Conservation (phyloP, 140 eudicot species). For the Senecio squalidus region DNA sequence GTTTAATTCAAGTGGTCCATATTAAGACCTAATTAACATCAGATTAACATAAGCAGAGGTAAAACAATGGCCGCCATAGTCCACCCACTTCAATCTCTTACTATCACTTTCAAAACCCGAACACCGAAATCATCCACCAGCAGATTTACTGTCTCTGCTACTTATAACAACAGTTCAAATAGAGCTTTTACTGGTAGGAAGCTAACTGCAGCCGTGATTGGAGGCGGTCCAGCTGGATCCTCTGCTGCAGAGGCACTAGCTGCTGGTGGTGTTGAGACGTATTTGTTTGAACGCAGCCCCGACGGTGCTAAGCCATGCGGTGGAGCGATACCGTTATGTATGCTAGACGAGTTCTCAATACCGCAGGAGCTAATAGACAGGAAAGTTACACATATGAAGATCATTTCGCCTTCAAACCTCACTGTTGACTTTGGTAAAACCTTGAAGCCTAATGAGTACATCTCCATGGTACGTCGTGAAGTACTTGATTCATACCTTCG, state of each 20-base stretch:
- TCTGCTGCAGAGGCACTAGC: conserved; percentile 87
- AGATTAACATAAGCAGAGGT: not conserved
- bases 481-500: conserved; percentile 81
- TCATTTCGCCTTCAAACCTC: conserved; percentile 83
- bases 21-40: conserved; percentile 1
- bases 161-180: conserved; percentile 17
- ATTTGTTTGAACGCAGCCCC: conserved; percentile 72
- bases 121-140: not conserved
- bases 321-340: conserved; percentile 91
- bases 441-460: conserved; percentile 57
- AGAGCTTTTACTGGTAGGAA: conserved; percentile 33
- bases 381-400: conserved; percentile 75
- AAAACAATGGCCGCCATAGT: conserved; percentile 42
- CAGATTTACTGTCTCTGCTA: conserved; percentile 21
- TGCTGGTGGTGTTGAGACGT: conserved; percentile 74
- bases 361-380: conserved; percentile 74
- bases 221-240: conserved; percentile 94
- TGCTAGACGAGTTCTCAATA: conserved; percentile 85
- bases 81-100: conserved; percentile 39
- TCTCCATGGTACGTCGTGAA: conserved; percentile 91
- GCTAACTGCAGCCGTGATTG: conserved; percentile 76
- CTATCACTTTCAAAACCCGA: conserved; percentile 23
- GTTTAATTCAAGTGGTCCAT: too few relatives aligned
- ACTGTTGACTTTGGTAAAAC: conserved; percentile 90
- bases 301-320: conserved; percentile 89